Base-by-base conservation (phyloP, 257 asterid species). In the Penstemon davidsonii region DNA sequence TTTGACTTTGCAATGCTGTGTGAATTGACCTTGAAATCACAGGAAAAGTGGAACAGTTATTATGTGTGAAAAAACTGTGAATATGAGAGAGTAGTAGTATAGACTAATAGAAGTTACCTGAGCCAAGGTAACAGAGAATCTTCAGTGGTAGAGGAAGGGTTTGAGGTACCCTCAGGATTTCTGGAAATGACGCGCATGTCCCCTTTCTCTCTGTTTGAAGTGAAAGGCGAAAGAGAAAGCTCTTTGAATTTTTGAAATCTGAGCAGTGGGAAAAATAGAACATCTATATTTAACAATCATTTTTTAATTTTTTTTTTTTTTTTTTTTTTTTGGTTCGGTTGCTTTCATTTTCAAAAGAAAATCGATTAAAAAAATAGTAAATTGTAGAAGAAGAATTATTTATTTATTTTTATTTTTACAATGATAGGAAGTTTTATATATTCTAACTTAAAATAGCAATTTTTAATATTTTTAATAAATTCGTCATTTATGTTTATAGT, bases 121-220 rank as follows among this genome's bases (percentile, higher is more conserved):
- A 92, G 96, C 81, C 83, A 86, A 40, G 86, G 88, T 41, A 88
- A 62, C 13, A 92, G 85, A 75, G 89, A 86, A 71, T 92, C 98
- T 5, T 81, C 88, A 49, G 11, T 63, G 60, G 68, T 55, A 67
- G 62, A 38, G 52, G 83, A 56, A n/a, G 72, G 18, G 58, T 47
- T 40, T 85, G 72, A 52, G 60, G 60, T 50, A 70, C 10, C 54
- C 41, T 8, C 70, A 70, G 75, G 8, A 61, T 69, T 70, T 58
- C 44, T 66, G 4, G 88, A 75, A 76, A 76, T 75, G 69, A 80
- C 81, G 60, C 82, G 78, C 96, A 88, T 88, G 33, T 62, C 55
- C 39, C 60, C 25, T 13, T 71, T 67, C 50, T 19, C 67, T 44
- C 74, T 73, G 75, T 59, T 19, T 58, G 43, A 25, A 6, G 62